These are phyloP conservation scores for Exophiala phaeomuriformis DNA, from an alignment of 2,329 filamentous ascomycete species.

Conservation along the genomic window DNA sequence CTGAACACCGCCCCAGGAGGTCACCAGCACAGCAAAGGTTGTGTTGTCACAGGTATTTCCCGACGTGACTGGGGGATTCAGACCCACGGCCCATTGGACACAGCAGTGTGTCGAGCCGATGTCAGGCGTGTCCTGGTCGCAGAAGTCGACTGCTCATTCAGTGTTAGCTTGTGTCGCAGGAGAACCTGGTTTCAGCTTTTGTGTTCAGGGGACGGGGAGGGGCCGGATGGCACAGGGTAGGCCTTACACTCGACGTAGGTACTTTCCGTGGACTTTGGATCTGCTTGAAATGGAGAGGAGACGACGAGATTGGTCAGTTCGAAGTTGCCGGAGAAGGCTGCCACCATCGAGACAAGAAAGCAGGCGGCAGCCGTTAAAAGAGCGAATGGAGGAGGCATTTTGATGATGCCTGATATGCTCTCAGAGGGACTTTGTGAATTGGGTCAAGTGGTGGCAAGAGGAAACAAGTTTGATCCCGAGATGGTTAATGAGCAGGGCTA, in stretches of 20 bases:
- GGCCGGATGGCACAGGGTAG: neutral
- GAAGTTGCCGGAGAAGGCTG: slow-evolving; percentile 23
- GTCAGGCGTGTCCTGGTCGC: slow-evolving; percentile 23
- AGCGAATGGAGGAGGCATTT: slow-evolving; percentile 1
- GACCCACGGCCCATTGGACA: slow-evolving; percentile 23
- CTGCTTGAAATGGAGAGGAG: slow-evolving; percentile 21
- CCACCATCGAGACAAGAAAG: slow-evolving; percentile 3
- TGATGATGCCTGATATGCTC: neutral
- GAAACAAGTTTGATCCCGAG: neutral
- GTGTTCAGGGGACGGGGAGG: too few species aligned
- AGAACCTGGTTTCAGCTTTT: too few species aligned
- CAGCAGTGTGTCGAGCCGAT: slow-evolving; percentile 18
- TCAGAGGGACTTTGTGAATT: neutral
- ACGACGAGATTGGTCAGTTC: slow-evolving; percentile 20
- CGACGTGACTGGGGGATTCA: slow-evolving; percentile 9
- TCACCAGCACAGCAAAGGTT: slow-evolving; percentile 18
- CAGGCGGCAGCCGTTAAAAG: slow-evolving; percentile 3
- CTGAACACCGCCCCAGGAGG: slow-evolving; percentile 18
- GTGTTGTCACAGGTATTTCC: slow-evolving; percentile 16
- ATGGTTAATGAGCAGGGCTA: neutral
- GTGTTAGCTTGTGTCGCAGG: neutral
- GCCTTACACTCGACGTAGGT: slow-evolving; percentile 20
- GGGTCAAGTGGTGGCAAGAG: neutral
- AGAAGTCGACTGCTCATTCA: slow-evolving; percentile 19
- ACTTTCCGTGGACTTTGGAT: slow-evolving; percentile 18